These are phyloP conservation scores for Pythium volutum DNA, from an alignment of 352 stramenopile genomes.

Conservation along the genomic window DNA sequence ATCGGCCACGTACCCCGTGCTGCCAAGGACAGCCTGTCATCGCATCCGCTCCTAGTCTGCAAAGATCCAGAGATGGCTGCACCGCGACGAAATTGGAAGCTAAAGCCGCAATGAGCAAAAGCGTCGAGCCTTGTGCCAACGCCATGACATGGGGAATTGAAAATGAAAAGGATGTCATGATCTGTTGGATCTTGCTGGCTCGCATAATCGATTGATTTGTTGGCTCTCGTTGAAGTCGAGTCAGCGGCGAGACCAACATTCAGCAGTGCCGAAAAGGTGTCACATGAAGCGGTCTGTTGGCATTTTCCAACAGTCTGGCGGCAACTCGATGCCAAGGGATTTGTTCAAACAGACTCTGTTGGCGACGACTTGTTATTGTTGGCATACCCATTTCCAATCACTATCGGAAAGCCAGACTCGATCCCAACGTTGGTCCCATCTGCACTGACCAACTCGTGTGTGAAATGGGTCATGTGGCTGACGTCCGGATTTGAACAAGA, in stretches of 20 bases:
- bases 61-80: constrained; percentile 20
- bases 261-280: background rate
- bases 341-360: too few relatives aligned
- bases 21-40: too few relatives aligned
- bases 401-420: too few relatives aligned
- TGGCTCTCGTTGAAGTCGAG: constrained; percentile 10
- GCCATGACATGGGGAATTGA: background rate
- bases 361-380: too few relatives aligned
- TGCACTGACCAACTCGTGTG: too few relatives aligned
- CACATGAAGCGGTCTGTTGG: background rate
- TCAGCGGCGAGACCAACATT: constrained; percentile 1
- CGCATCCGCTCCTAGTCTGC: constrained; percentile 3
- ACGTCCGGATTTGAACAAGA: too few relatives aligned
- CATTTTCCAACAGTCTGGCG: background rate
- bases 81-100: constrained; percentile 21
- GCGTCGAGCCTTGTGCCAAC: background rate
- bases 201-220: too few relatives aligned
- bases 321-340: too few relatives aligned
- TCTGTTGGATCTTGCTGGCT: background rate
- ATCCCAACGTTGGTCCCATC: too few relatives aligned
- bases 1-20: constrained; percentile 17
- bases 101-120: constrained; percentile 13
- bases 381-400: too few relatives aligned
- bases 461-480: too few relatives aligned
- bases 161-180: background rate